Evolutionary conservation across 2,329 filamentous ascomycete species (phyloP), one percentile per base, ranked within the genome.

Genomic region (Fusarium sp.): DNA sequence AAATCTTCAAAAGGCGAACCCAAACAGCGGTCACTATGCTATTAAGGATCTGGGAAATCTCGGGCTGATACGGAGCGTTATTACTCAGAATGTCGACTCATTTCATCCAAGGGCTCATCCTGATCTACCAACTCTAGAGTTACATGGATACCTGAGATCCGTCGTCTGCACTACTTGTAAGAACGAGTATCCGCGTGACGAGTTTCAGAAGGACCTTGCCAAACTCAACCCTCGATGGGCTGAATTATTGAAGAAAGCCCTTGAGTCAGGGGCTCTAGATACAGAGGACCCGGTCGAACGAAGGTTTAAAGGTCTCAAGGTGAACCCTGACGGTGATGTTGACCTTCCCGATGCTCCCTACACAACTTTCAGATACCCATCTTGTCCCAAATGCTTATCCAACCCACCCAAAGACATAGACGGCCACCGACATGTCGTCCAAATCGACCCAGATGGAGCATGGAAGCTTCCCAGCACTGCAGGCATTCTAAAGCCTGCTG

Each of bases 41-140:
- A 87, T 98, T 58, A 86, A 88, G 53, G 86, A 91, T 68, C 83
- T 98, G 36, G 92, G 89, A 4, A 80, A 86, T 6, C 82, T 96
- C 70, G 95, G 94, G 4, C 81, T 94, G 50, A 84, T 98, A 42
- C 87, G 86, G 59, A 88, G 84, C 54, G 92, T 98, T 62, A 90
- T 99, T 72, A 98, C 96, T 40, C 96, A 99, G 78, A 98, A 98
- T 77, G 96, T 99, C 52, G 96, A 99, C 81, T 97, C 94, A 4
- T 97, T 99, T 78, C 96, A 99, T 79, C 84, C 87, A 4, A 82
- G 82, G 62, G 92, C 94, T 1, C 95, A 98, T 78, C 93, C 94
- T 0, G 77, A 84, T 11, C 81, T 95, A 43, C 86, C 88, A 7
- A 96, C 93, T 11, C 83, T 97, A 45, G 95, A 98, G 80, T 86